These are phyloP conservation scores for Magnusiomyces magnusii DNA, from an alignment of 1,139 yeast genomes.

Conservation along the genomic window DNA sequence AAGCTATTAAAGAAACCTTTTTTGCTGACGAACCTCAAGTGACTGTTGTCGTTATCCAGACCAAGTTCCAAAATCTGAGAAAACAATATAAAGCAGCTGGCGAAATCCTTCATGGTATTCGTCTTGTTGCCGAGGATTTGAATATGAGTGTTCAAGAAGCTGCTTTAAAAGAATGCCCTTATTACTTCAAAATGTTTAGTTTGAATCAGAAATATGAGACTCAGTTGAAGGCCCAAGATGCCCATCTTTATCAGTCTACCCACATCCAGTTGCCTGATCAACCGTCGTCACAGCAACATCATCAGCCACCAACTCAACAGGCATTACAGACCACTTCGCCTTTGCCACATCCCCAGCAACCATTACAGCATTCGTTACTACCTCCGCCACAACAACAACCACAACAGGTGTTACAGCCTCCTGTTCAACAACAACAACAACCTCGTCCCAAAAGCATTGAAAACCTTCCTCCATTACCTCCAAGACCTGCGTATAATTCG, in stretches of 20 bases:
- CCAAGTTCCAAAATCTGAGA: conserved; percentile 5
- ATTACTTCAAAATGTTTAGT: conserved; percentile 1
- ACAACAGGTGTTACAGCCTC: background rate
- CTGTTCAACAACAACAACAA: background rate
- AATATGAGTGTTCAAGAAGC: background rate
- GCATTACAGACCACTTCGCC: background rate
- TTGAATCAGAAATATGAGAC: conserved; percentile 1
- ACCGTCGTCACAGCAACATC: background rate
- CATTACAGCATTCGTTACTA: background rate
- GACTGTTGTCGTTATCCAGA: conserved; percentile 7
- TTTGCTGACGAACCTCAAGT: conserved; percentile 2
- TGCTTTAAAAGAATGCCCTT: conserved; percentile 5
- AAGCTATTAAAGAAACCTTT: conserved; percentile 5
- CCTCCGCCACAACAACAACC: background rate
- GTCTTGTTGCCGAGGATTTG: background rate
- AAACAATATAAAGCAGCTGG: conserved; percentile 6
- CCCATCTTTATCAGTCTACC: conserved; percentile 3
- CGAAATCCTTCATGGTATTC: conserved; percentile 3
- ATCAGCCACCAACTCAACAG: background rate
- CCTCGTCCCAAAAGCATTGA: background rate
- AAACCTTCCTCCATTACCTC: background rate
- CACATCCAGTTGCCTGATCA: background rate
- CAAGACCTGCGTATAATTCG: background rate
- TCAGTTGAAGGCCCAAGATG: conserved; percentile 7
- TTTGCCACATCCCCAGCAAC: background rate